Evolutionary conservation across 2,329 filamentous ascomycete species (phyloP), one percentile per base, ranked within the genome.

Genomic region (Xylariaceae sp.): DNA sequence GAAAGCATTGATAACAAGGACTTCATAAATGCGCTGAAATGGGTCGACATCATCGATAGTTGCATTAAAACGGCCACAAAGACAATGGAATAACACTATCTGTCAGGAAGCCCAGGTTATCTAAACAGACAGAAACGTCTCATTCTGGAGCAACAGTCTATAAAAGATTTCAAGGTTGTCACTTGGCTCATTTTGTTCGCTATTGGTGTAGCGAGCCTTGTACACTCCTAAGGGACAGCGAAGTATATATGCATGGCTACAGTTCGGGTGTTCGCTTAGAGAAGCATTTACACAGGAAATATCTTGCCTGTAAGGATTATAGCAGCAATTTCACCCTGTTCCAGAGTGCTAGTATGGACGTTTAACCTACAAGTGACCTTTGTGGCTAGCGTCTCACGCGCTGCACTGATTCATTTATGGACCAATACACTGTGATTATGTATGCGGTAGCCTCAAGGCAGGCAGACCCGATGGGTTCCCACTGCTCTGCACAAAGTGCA

Each of bases 1-100:
- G 86, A 88, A 71, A 85, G 83, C 51, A 86, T 88, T 57, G 84
- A 87, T 55, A 74, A 76, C 12, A 79, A 81, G 64, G 82, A 88
- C 67, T 87, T 79, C 66, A 73, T 69, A 14, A 85, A 85, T 56
- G 85, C 84, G 0, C 65, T 81, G 40, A 82, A 79, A 67, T 88
- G 86, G 86, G 78, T 81, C 2, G 75, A 72, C 16, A 87, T 88
- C 54, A 86, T 88, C 54, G 76, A 83, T 45, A 72, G 71, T 14
- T 80, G 77, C 46, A 76, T 88, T 33, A 63, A 68, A 29, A 75
- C 75, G 12, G 84, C 83, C 3, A 76, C 75, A 23, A 73, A 76
- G 60, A 77, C 72, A 8, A 69, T 78, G 29, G 39, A 64, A 49
- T 60, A 52, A 46, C 8, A 21, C 6, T 11, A 4, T 47, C 11